Percentiles rank a stretch among this genome's conserved stretches.
phyloP scores from a whole-genome alignment of 352 stramenopile genomes.

The Blastocystis sp. region DNA sequence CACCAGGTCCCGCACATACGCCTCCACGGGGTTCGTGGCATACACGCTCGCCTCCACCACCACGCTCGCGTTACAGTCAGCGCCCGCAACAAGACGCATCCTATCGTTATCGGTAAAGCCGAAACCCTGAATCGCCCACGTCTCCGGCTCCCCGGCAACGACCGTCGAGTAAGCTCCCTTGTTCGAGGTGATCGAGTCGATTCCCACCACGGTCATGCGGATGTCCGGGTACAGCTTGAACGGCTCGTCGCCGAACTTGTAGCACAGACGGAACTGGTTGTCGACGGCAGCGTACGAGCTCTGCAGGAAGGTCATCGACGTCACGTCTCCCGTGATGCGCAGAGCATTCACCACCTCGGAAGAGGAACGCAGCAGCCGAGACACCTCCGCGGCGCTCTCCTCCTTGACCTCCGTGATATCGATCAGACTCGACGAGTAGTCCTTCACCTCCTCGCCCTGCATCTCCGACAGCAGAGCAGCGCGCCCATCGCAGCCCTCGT shows the following conservation, averaged over 20 bases:
- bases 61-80: not conserved
- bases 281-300: conserved; percentile 25
- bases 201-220: conserved; percentile 50
- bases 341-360: not conserved
- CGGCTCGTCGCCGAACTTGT: conserved; percentile 60
- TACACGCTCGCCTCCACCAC: conserved; percentile 11
- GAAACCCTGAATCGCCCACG: conserved; percentile 16
- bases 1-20: conserved; percentile 47
- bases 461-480: not conserved
- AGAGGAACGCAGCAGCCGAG: not conserved
- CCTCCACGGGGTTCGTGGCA: not conserved
- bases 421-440: conserved; percentile 1
- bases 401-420: not conserved
- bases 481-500: conserved; percentile 37
- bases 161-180: conserved; percentile 47
- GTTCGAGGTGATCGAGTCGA: conserved; percentile 53
- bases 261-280: conserved; percentile 57
- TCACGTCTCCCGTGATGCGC: not conserved
- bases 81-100: conserved; percentile 18
- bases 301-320: conserved; percentile 58
- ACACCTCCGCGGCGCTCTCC: not conserved
- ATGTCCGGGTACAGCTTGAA: conserved; percentile 57
- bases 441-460: not conserved
- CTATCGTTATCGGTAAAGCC: conserved; percentile 30
- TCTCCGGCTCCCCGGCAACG: conserved; percentile 41